Percentiles rank a stretch among this genome's conserved stretches.
phyloP scores from a whole-genome alignment of 1,284 basidiomycete species.

The Macrocystidia cucumis region DNA sequence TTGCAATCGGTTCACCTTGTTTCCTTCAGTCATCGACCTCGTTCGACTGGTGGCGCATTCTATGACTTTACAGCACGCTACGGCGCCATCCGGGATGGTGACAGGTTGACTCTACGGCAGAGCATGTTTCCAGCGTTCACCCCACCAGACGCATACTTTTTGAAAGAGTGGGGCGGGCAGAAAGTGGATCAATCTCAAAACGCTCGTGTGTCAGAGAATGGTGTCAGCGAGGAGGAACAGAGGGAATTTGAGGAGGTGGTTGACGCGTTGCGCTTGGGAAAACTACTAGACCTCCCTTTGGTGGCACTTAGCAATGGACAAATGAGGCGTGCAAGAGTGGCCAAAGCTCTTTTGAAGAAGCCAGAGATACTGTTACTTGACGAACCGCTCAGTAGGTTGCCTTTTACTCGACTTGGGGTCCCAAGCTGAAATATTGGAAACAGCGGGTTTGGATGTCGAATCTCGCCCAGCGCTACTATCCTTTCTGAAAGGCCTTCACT shows the following conservation, averaged over 20 bases:
- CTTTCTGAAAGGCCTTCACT: slow-evolving; percentile 56
- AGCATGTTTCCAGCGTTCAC: slow-evolving; percentile 55
- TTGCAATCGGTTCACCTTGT: slow-evolving; percentile 54
- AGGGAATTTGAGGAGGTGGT: slow-evolving; percentile 43
- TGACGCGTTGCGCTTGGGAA: slow-evolving; percentile 43
- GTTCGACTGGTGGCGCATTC: slow-evolving; percentile 64
- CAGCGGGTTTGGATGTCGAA: slow-evolving; percentile 69
- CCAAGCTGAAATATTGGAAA: neutral
- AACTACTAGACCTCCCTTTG: slow-evolving; percentile 73
- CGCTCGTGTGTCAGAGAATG: slow-evolving; percentile 14
- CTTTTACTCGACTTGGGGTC: neutral
- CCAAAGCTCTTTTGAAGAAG: slow-evolving; percentile 65
- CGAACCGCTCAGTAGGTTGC: slow-evolving; percentile 68
- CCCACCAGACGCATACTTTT: slow-evolving; percentile 18
- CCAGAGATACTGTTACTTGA: slow-evolving; percentile 77
- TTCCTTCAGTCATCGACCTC: slow-evolving; percentile 64
- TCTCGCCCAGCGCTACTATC: slow-evolving; percentile 50
- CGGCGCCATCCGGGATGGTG: slow-evolving; percentile 79
- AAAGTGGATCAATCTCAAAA: slow-evolving; percentile 11
- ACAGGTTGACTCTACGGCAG: slow-evolving; percentile 64
- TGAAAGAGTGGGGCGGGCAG: slow-evolving; percentile 16
- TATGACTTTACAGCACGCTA: slow-evolving; percentile 90
- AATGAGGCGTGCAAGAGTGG: slow-evolving; percentile 80
- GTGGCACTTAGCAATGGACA: slow-evolving; percentile 90
- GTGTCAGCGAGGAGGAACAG: slow-evolving; percentile 22